These are phyloP conservation scores for Talaromyces wortmannii DNA, from an alignment of 495 filamentous ascomycete species.

Conservation along the genomic window DNA sequence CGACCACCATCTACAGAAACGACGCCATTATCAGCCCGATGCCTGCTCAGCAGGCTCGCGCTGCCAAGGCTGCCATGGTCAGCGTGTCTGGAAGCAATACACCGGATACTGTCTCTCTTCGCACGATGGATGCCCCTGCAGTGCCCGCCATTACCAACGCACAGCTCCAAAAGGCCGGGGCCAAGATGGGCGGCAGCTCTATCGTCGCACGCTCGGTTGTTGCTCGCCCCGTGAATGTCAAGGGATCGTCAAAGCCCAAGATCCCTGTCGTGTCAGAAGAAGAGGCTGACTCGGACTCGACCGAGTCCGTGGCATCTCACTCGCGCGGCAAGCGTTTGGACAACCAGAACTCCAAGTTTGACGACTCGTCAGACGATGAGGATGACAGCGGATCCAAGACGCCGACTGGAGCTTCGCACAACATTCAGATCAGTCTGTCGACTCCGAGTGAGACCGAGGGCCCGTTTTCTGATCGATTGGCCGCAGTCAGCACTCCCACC, in stretches of 20 bases:
- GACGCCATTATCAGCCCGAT: conserved; percentile 74
- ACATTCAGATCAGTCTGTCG: conserved; percentile 13
- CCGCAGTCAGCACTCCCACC: conserved; percentile 2
- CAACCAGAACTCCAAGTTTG: conserved; percentile 25
- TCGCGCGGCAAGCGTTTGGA: conserved; percentile 11
- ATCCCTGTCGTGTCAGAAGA: conserved; percentile 18
- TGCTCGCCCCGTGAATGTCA: conserved; percentile 41
- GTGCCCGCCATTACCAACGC: conserved; percentile 46
- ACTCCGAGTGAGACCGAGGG: conserved; percentile 37
- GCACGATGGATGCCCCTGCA: conserved; percentile 34
- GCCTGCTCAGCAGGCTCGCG: conserved; percentile 76
- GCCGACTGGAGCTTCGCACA: background rate
- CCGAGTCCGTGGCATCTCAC: conserved; percentile 6
- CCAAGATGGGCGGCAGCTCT: conserved; percentile 31
- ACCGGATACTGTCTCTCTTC: conserved; percentile 24
- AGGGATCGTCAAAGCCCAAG: conserved; percentile 18
- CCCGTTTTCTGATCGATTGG: conserved; percentile 52
- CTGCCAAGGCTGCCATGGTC: conserved; percentile 83
- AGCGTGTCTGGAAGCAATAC: conserved; percentile 56
- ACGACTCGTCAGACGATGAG: conserved; percentile 33
- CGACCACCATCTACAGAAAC: conserved; percentile 86
- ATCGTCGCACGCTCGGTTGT: conserved; percentile 36
- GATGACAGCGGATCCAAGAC: conserved; percentile 11
- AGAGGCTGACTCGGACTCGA: conserved; percentile 12
- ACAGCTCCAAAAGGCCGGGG: conserved; percentile 35